Conservation (phyloP, 2,329 filamentous ascomycete species). For the Colletotrichum tamarilloi region DNA sequence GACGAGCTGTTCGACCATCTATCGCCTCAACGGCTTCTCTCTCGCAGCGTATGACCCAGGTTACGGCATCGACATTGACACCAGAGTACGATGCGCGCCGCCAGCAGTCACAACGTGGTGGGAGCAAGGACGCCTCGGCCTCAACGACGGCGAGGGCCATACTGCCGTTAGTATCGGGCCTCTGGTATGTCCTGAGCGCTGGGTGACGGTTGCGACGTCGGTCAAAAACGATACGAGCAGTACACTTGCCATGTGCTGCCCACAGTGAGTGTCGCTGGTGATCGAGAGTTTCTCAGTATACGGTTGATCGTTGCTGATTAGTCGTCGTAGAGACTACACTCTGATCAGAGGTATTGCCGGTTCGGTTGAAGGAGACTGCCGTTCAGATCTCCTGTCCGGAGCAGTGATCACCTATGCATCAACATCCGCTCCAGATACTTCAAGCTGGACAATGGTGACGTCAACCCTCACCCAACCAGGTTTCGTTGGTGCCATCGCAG, state of each 20-base stretch:
- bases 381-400: neutral
- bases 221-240: conserved; percentile 9
- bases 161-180: conserved; percentile 16
- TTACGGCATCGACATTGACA: neutral
- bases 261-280: neutral
- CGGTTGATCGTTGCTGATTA: neutral
- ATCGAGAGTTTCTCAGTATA: neutral
- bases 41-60: conserved; percentile 14
- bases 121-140: conserved; percentile 15
- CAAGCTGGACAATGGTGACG: neutral
- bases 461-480: neutral
- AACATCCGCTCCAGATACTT: neutral
- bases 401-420: conserved; percentile 9
- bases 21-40: conserved; percentile 3
- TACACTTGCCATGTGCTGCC: conserved; percentile 18
- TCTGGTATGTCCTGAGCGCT: neutral
- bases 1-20: conserved; percentile 6
- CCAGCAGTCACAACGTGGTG: conserved; percentile 14
- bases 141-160: conserved; percentile 10
- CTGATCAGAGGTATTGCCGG: neutral
- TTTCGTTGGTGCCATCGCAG: neutral
- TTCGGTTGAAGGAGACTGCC: conserved; percentile 5
- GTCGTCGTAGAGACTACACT: neutral
- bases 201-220: conserved; percentile 2
- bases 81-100: conserved; percentile 15